A percentile compares a stretch with the other conserved stretches of the same genome.
Conservation (phyloP, 208 protist species). For the Herpetomonas samuelpessoai region DNA sequence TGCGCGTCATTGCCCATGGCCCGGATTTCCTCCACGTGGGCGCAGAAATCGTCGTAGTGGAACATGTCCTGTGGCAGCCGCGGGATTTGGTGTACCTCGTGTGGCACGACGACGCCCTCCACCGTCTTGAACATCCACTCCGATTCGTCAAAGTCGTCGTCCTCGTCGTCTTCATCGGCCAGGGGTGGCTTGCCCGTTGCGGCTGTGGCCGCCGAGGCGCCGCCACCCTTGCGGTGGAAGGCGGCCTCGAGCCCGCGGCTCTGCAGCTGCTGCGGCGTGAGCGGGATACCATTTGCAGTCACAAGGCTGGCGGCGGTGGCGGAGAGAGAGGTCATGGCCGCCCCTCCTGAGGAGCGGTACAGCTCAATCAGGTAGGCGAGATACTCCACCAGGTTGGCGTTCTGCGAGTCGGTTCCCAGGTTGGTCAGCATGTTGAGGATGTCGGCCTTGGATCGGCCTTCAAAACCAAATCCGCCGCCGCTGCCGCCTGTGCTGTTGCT, state of each 20-base stretch:
- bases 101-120: conserved; percentile 83
- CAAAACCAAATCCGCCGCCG: too few relatives aligned
- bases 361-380: neutral
- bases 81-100: conserved; percentile 88
- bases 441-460: neutral
- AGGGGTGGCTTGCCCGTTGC: neutral
- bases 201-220: neutral
- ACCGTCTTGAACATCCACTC: conserved; percentile 93
- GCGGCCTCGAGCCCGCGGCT: neutral
- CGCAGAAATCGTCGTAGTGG: conserved; percentile 79
- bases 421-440: neutral
- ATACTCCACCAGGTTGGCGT: neutral
- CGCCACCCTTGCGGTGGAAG: neutral
- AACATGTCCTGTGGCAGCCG: conserved; percentile 87
- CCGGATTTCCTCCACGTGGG: conserved; percentile 75
- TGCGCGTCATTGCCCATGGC: conserved; percentile 52
- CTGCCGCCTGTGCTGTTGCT: too few relatives aligned
- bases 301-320: neutral
- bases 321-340: too few relatives aligned
- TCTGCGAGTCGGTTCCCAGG: neutral
- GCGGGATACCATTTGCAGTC: too few relatives aligned
- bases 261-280: neutral
- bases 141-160: conserved; percentile 72
- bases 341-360: neutral
- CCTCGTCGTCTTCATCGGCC: conserved; percentile 29